phyloP scores from a whole-genome alignment of 2,329 filamentous ascomycete species.

The Dactylellina parvicollis region DNA sequence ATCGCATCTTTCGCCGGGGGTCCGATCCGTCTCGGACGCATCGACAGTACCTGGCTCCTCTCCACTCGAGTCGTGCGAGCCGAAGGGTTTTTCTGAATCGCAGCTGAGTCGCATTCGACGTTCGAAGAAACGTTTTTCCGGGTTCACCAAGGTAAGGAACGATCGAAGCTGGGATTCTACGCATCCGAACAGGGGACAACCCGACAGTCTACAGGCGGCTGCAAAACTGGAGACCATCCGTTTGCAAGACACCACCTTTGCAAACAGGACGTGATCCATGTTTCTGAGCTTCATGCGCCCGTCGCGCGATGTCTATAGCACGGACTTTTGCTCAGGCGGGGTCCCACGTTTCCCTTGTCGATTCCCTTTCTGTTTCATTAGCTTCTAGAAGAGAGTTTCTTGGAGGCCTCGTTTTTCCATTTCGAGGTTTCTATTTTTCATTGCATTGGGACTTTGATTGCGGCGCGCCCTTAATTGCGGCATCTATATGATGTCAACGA shows the following conservation, averaged over 20 bases:
- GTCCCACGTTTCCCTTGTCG: constrained; percentile 41
- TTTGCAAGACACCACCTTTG: constrained; percentile 20
- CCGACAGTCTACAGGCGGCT: constrained; percentile 48
- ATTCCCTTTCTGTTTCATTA: constrained; percentile 6
- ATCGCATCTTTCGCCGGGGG: constrained; percentile 30
- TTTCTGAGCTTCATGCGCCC: constrained; percentile 40
- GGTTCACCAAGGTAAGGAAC: constrained; percentile 52
- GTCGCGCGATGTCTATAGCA: constrained; percentile 40
- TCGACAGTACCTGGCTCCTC: constrained; percentile 16
- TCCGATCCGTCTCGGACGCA: constrained; percentile 38
- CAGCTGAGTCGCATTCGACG: constrained; percentile 44
- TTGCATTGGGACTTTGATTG: constrained; percentile 52
- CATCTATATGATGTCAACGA: constrained; percentile 54
- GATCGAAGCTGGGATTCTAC: constrained; percentile 53
- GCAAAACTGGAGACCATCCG: constrained; percentile 24
- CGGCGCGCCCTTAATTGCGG: constrained; percentile 54
- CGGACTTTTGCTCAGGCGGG: constrained; percentile 18
- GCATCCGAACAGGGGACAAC: constrained; percentile 53
- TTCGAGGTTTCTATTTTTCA: constrained; percentile 21
- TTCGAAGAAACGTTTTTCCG: constrained; percentile 46
- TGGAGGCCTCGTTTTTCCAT: constrained; percentile 34
- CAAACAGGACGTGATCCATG: constrained; percentile 20
- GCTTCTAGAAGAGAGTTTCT: constrained; percentile 23
- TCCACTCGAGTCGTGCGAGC: constrained; percentile 30
- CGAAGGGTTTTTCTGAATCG: constrained; percentile 21